A percentile compares a stretch with the other conserved stretches of the same genome.
These are phyloP conservation scores for Staphylotrichum tortipilum DNA, from an alignment of 495 filamentous ascomycete genomes.

Conservation along the genomic window DNA sequence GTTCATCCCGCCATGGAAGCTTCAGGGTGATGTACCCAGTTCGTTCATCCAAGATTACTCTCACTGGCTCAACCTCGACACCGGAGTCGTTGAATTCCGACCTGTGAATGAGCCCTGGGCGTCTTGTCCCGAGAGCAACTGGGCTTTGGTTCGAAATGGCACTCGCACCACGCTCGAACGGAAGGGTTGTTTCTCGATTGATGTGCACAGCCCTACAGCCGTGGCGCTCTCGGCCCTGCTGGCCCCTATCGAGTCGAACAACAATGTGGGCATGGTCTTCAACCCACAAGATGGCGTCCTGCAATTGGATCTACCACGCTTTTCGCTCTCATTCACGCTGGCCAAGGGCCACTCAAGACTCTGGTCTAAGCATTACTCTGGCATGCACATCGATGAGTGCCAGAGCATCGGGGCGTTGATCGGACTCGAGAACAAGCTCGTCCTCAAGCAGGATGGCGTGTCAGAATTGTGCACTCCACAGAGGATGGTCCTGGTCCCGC, in stretches of 20 bases:
- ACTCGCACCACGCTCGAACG: not conserved
- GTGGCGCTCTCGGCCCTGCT: not conserved
- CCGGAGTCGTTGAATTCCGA: constrained; percentile 41
- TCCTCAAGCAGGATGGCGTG: constrained; percentile 28
- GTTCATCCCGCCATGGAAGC: constrained; percentile 35
- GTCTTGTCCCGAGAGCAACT: constrained; percentile 5
- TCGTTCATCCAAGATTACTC: constrained; percentile 39
- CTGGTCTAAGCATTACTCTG: constrained; percentile 20
- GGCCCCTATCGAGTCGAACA: not conserved
- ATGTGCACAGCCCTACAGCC: constrained; percentile 2
- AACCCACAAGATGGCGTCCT: not conserved
- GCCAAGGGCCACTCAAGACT: constrained; percentile 2
- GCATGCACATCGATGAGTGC: constrained; percentile 43
- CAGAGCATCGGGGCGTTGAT: constrained; percentile 45
- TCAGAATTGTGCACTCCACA: not conserved
- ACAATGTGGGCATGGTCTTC: constrained; percentile 8
- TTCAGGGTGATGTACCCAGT: constrained; percentile 38
- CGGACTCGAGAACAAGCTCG: constrained; percentile 47
- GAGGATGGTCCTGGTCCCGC: constrained; percentile 45
- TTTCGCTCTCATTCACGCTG: constrained; percentile 8
- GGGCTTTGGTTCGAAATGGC: not conserved
- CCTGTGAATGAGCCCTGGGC: constrained; percentile 36
- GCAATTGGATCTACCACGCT: constrained; percentile 6
- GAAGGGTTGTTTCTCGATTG: not conserved
- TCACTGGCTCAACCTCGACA: constrained; percentile 41